phyloP scores from a whole-genome alignment of 2,329 filamentous ascomycete genomes.

The Calonectria pseudoturangicola region DNA sequence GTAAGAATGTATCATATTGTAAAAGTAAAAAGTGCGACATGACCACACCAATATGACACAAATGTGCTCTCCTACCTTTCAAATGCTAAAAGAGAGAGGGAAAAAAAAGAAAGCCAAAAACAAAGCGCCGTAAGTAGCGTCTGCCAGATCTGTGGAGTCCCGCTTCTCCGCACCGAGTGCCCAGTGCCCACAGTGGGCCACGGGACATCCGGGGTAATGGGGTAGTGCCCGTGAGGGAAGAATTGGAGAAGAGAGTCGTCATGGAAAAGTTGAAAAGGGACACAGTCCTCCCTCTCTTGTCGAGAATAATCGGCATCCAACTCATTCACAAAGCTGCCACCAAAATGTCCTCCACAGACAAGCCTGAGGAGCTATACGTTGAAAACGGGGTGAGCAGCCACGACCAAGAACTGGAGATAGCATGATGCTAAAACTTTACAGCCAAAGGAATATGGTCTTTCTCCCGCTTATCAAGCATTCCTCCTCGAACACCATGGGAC shows the following conservation, averaged over 20 bases:
- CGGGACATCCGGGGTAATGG: conserved; percentile 34
- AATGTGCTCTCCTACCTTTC: background rate
- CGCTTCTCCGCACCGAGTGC: conserved; percentile 20
- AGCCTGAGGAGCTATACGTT: conserved; percentile 35
- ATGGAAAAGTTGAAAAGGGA: conserved; percentile 29
- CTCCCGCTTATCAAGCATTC: conserved; percentile 25
- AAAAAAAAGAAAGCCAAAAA: background rate
- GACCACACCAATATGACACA: background rate
- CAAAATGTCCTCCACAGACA: conserved; percentile 27
- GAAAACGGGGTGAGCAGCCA: conserved; percentile 30
- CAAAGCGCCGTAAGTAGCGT: background rate
- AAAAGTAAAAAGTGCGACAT: background rate
- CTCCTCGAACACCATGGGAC: conserved; percentile 31
- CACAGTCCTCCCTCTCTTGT: background rate
- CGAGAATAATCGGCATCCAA: background rate
- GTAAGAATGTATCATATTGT: background rate
- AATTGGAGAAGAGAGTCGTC: background rate
- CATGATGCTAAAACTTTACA: background rate
- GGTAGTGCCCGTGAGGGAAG: conserved; percentile 28
- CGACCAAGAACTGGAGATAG: background rate
- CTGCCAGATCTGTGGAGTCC: conserved; percentile 20
- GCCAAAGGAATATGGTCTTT: conserved; percentile 17
- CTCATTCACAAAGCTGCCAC: background rate
- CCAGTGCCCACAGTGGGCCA: conserved; percentile 29
- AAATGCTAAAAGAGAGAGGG: background rate